These are phyloP conservation scores for Thamnidium elegans DNA, from an alignment of 192 early-diverging fungal genomes.

Conservation along the genomic window DNA sequence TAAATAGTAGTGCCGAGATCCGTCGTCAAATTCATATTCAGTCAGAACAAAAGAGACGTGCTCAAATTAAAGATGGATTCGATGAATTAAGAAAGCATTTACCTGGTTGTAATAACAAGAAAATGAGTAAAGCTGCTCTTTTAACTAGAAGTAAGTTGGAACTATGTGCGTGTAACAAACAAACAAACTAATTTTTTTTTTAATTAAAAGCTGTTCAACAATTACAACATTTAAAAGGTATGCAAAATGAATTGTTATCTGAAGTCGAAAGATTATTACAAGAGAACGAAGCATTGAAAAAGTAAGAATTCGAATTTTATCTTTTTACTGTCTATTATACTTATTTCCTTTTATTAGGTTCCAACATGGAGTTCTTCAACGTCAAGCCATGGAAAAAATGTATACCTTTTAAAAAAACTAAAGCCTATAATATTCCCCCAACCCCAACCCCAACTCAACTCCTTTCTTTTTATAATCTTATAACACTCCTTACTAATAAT, in stretches of 20 bases:
- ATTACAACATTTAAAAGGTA: constrained; percentile 41
- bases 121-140: constrained; percentile 45
- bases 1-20: constrained; percentile 35
- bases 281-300: constrained; percentile 34
- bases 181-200: neutral
- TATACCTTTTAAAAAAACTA: constrained; percentile 25
- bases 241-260: constrained; percentile 33
- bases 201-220: constrained; percentile 39
- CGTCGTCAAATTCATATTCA: constrained; percentile 49
- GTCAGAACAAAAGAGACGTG: constrained; percentile 47
- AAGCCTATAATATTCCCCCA: too few relatives aligned
- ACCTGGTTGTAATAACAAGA: constrained; percentile 38
- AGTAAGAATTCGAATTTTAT: constrained; percentile 2
- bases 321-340: neutral
- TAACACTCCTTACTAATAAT: neutral
- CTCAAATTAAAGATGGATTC: constrained; percentile 49
- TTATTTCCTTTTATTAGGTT: constrained; percentile 25
- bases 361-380: constrained; percentile 36
- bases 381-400: constrained; percentile 43
- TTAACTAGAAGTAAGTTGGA: constrained; percentile 39
- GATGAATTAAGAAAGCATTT: constrained; percentile 44
- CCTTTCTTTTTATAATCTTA: neutral
- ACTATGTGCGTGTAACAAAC: neutral
- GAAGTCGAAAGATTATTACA: constrained; percentile 31
- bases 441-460: too few relatives aligned